Evolutionary conservation across 1,284 basidiomycete species (phyloP), one percentile per base, ranked within the genome.

Genomic region (Coniferiporia weirii): DNA sequence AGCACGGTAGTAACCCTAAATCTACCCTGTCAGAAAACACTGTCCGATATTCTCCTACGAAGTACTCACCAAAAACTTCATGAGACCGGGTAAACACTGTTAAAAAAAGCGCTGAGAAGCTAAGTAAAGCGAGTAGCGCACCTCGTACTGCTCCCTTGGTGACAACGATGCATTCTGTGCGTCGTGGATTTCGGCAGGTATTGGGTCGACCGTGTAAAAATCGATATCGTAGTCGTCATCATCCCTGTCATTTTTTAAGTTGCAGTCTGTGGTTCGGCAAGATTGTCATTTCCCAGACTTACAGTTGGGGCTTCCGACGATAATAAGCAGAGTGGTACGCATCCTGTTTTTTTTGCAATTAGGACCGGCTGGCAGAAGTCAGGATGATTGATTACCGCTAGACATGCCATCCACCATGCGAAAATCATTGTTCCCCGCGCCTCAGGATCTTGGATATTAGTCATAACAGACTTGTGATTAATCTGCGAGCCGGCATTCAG

Each of bases 341-440:
- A 61, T 89, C 87, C 44, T 46, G 44, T 15, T 46, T n/a, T 8
- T 12, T 46, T 9, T 8, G 3, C 12, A 17, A 46, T 19, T n/a
- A 46, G n/a, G 15, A 46, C 17, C 13, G 17, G 15, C 15, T 46
- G 17, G 8, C n/a, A 9, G 4, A 46, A 46, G 44, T 17, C 8
- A 46, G 17, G 44, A 46, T 12, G 4, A n/a, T 19, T 3, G 15
- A n/a, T 46, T 46, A 46, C 44, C 3, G 76, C 73, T 35, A 85
- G 67, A 67, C 79, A 82, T 15, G 82, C 80, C 71, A 83, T 76
- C 83, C 84, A 87, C 91, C 92, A 95, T 1, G 91, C 85, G 68
- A 91, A 93, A 48, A 90, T 85, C 84, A 91, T 88, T 2, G 85
- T 89, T 20, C 87, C 86, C 56, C 85, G 81, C 51, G 77, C 81